Evolutionary conservation across 805 yeast genomes (phyloP).

Genomic region (Kuraishia cidri): DNA sequence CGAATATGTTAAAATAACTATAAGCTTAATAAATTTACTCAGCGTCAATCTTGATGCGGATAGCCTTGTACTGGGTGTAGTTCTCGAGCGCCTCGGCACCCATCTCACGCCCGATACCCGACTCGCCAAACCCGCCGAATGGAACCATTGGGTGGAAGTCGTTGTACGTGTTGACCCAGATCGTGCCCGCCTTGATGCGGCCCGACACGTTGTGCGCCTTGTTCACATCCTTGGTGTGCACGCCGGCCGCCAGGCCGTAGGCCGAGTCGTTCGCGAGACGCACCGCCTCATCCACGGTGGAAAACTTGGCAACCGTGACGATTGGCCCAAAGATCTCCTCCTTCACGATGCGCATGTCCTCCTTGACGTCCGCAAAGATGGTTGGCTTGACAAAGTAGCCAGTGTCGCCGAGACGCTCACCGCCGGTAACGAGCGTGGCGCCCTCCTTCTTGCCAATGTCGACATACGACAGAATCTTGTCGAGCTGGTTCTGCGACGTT

Average conservation of each 20-base stretch:
- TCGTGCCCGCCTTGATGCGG: conserved; percentile 77
- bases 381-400: conserved; percentile 73
- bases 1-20: conserved; percentile 20
- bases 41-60: conserved; percentile 38
- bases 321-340: conserved; percentile 93
- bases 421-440: conserved; percentile 68
- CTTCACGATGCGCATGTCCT: conserved; percentile 57
- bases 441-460: conserved; percentile 78
- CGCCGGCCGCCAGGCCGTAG: conserved; percentile 88
- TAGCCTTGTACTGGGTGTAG: conserved; percentile 83
- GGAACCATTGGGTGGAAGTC: conserved; percentile 85
- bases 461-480: conserved; percentile 69
- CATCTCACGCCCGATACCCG: conserved; percentile 92
- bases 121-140: conserved; percentile 86
- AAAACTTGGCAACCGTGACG: conserved; percentile 74
- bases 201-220: conserved; percentile 70
- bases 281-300: conserved; percentile 75
- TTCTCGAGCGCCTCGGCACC: conserved; percentile 81
- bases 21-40: conserved; percentile 1
- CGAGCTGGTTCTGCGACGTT: conserved; percentile 71
- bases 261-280: conserved; percentile 68
- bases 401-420: conserved; percentile 38
- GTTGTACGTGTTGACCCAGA: conserved; percentile 88
- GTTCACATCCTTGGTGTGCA: conserved; percentile 70
- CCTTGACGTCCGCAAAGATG: conserved; percentile 60